A percentile compares a stretch with the other conserved stretches of the same genome.
phyloP scores from a whole-genome alignment of 75 land plant species.

The Isoetes taiwanensis region DNA sequence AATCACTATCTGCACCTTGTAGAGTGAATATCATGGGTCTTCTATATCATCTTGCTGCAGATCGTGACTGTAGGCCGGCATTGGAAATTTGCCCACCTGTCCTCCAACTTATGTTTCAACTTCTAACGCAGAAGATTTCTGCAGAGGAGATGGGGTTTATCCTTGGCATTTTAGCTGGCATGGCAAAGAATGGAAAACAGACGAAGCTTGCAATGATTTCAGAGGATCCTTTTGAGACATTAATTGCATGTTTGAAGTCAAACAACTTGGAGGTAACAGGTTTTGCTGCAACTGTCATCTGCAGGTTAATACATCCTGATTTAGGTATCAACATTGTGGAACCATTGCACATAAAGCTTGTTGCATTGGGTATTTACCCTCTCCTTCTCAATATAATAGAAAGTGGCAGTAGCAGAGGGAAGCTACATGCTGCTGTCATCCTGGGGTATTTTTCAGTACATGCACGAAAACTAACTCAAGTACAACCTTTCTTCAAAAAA shows the following conservation, averaged over 20 bases:
- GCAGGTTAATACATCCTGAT: no score
- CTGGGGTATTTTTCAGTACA: background rate
- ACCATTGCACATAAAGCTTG: no score
- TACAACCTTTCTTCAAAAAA: background rate
- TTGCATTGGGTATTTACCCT: no score
- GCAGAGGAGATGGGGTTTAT: slow-evolving; percentile 13
- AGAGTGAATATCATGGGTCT: slow-evolving; percentile 8
- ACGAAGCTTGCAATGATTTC: slow-evolving; percentile 7
- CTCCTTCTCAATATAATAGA: no score
- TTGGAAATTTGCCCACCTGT: slow-evolving; percentile 6
- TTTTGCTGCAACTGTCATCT: no score
- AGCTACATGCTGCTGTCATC: background rate
- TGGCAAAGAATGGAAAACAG: slow-evolving; percentile 10
- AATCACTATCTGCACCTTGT: slow-evolving; percentile 7
- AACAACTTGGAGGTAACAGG: slow-evolving; percentile 4
- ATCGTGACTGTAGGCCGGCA: slow-evolving; percentile 8
- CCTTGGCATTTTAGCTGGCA: slow-evolving; percentile 7
- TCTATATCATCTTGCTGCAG: slow-evolving; percentile 14
- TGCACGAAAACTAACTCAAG: background rate
- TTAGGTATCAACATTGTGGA: no score
- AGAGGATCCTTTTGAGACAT: slow-evolving; percentile 5
- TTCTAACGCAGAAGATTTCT: background rate
- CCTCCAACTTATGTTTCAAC: background rate
- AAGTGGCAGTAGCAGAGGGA: background rate
- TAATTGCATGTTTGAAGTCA: slow-evolving; percentile 10